phyloP scores from a whole-genome alignment of 371 early-diverging fungal species.

The Lichtheimia ornata region DNA sequence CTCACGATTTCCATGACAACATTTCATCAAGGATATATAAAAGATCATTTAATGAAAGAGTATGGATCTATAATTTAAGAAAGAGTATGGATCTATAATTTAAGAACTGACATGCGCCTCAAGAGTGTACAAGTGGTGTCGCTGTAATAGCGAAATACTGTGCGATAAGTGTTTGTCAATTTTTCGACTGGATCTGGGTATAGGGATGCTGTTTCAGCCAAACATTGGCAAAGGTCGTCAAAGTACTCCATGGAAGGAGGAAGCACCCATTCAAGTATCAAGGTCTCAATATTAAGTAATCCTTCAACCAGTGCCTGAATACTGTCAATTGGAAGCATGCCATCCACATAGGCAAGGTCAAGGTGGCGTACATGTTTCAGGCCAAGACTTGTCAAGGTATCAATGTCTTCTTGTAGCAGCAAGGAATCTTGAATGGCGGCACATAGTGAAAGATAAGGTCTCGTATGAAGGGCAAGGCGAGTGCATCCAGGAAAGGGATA shows the following conservation, averaged over 20 bases:
- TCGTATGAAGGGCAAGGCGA: constrained; percentile 15
- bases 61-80: too few species aligned
- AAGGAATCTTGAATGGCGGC: constrained; percentile 32
- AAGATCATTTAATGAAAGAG: too few species aligned
- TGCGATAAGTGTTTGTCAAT: constrained; percentile 2
- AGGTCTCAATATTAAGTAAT: constrained; percentile 12
- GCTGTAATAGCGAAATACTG: not conserved
- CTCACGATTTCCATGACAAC: too few species aligned
- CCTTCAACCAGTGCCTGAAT: constrained; percentile 10
- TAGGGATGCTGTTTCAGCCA: not conserved
- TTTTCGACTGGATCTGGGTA: constrained; percentile 2
- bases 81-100: too few species aligned
- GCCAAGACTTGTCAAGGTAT: constrained; percentile 11
- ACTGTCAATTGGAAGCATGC: constrained; percentile 8
- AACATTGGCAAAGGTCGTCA: constrained; percentile 5
- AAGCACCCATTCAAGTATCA: constrained; percentile 26
- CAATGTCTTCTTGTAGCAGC: constrained; percentile 21
- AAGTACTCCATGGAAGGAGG: constrained; percentile 16
- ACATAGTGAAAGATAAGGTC: constrained; percentile 25
- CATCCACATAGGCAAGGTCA: constrained; percentile 23
- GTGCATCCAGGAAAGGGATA: constrained; percentile 18
- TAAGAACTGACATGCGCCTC: too few species aligned
- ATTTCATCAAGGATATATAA: too few species aligned
- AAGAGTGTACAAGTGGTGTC: too few species aligned
- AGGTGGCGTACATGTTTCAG: constrained; percentile 11